phyloP scores from a whole-genome alignment of 192 early-diverging fungal species.

The Gonapodya prolifera region DNA sequence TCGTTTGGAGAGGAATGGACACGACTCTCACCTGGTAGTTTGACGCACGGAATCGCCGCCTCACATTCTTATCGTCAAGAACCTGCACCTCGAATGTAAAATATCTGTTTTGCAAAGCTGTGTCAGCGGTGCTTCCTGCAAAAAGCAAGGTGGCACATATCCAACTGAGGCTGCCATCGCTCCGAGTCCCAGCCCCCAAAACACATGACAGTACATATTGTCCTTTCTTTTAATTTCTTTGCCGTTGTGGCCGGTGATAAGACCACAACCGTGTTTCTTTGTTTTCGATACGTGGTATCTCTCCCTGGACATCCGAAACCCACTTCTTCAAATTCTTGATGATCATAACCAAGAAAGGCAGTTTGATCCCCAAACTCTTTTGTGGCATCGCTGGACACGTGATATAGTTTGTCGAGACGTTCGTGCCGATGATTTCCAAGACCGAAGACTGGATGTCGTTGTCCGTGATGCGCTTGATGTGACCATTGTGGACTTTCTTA shows the following conservation, averaged over 20 bases:
- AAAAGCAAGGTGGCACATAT: background rate
- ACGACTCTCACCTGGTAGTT: slow-evolving; percentile 76
- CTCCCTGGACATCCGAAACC: no score
- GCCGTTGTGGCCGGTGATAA: no score
- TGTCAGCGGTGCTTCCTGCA: background rate
- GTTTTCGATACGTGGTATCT: no score
- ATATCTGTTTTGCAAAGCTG: slow-evolving; percentile 44
- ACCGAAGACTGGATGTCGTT: slow-evolving; percentile 70
- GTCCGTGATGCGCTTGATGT: slow-evolving; percentile 67
- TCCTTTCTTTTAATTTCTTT: no score
- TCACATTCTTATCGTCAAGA: slow-evolving; percentile 68
- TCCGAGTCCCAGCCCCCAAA: no score
- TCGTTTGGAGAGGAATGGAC: background rate
- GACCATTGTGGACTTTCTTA: slow-evolving; percentile 48
- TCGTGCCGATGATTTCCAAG: slow-evolving; percentile 63
- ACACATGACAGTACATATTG: no score
- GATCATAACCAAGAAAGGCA: slow-evolving; percentile 76
- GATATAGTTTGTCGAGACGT: slow-evolving; percentile 78
- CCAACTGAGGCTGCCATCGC: no score
- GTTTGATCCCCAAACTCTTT: slow-evolving; percentile 76
- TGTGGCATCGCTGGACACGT: slow-evolving; percentile 63
- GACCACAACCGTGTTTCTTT: no score
- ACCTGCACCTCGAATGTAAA: slow-evolving; percentile 88
- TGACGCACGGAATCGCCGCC: slow-evolving; percentile 69
- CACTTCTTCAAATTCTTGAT: slow-evolving; percentile 62